Conservation (phyloP, 768 basidiomycete genomes). For the Asterophora parasitica region DNA sequence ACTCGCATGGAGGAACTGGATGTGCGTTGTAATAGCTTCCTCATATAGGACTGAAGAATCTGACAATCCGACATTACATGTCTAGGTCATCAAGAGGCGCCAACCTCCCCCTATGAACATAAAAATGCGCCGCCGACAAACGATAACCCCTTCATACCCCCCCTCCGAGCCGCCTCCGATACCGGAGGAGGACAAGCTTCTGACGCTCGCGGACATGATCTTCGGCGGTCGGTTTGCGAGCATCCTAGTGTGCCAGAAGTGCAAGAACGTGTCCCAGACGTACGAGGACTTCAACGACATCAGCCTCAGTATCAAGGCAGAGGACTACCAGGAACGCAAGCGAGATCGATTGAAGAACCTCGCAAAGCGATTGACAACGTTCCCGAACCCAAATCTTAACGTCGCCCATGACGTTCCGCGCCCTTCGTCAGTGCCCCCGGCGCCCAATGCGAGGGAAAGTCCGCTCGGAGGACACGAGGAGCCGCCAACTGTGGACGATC, state of each 20-base stretch:
- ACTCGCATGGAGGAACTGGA: conserved; percentile 96
- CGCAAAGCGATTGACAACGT: conserved; percentile 55
- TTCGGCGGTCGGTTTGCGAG: conserved; percentile 88
- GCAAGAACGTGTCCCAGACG: conserved; percentile 89
- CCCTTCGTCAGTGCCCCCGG: conserved; percentile 56
- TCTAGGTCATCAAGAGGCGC: conserved; percentile 73
- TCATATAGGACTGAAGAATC: background rate
- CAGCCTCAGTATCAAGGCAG: conserved; percentile 81
- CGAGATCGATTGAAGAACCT: conserved; percentile 74
- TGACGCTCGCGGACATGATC: conserved; percentile 82
- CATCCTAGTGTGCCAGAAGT: conserved; percentile 90
- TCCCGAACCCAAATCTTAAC: conserved; percentile 21
- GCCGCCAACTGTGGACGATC: conserved; percentile 28
- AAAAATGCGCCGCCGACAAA: conserved; percentile 38
- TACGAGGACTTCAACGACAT: conserved; percentile 95
- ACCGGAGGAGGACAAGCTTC: conserved; percentile 43
- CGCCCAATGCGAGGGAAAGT: conserved; percentile 22
- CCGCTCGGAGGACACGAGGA: conserved; percentile 31
- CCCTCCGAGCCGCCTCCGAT: conserved; percentile 15
- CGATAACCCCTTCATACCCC: conserved; percentile 24
- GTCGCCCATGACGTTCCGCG: conserved; percentile 34
- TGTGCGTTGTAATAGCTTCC: conserved; percentile 36
- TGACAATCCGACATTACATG: background rate
- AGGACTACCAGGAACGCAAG: conserved; percentile 74
- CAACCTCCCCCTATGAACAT: conserved; percentile 37